Conservation (phyloP, 805 yeast species). For the Candida endomychidarum region DNA sequence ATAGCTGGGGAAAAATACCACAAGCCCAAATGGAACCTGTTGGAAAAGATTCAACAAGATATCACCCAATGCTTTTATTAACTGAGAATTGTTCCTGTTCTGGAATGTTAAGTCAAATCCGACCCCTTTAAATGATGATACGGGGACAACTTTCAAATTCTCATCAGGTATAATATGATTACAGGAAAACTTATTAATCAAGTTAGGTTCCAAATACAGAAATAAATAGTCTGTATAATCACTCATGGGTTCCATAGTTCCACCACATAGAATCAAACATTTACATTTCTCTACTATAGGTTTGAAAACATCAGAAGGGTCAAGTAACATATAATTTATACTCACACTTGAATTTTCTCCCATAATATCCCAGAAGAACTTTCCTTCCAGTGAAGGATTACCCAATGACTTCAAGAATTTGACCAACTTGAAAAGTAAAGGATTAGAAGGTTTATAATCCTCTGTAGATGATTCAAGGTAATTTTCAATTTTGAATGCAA, state of each 20-base stretch:
- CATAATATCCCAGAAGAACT: slow-evolving; percentile 60
- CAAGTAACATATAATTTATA: slow-evolving; percentile 71
- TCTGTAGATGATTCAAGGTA: slow-evolving; percentile 46
- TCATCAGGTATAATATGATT: slow-evolving; percentile 79
- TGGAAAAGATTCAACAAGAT: slow-evolving; percentile 42
- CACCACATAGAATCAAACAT: slow-evolving; percentile 85
- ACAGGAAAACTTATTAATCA: slow-evolving; percentile 63
- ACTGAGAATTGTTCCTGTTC: slow-evolving; percentile 46
- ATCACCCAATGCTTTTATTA: slow-evolving; percentile 54
- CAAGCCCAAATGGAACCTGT: slow-evolving; percentile 70
- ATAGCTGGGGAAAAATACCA: slow-evolving; percentile 84
- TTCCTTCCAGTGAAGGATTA: slow-evolving; percentile 80
- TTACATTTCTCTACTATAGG: slow-evolving; percentile 63
- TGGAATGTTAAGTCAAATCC: slow-evolving; percentile 69
- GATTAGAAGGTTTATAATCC: slow-evolving; percentile 33
- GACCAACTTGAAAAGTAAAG: slow-evolving; percentile 64
- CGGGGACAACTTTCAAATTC: slow-evolving; percentile 62
- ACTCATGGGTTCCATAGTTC: slow-evolving; percentile 89
- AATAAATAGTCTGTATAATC: slow-evolving; percentile 69
- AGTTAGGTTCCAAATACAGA: slow-evolving; percentile 45
- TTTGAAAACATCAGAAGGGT: slow-evolving; percentile 70
- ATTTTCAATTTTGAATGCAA: slow-evolving; percentile 80
- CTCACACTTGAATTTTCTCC: slow-evolving; percentile 21
- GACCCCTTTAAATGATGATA: slow-evolving; percentile 25
- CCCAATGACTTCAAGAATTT: slow-evolving; percentile 63